These are phyloP conservation scores for Lunasporangiospora selenospora DNA, from an alignment of 192 early-diverging fungal genomes.

Conservation along the genomic window DNA sequence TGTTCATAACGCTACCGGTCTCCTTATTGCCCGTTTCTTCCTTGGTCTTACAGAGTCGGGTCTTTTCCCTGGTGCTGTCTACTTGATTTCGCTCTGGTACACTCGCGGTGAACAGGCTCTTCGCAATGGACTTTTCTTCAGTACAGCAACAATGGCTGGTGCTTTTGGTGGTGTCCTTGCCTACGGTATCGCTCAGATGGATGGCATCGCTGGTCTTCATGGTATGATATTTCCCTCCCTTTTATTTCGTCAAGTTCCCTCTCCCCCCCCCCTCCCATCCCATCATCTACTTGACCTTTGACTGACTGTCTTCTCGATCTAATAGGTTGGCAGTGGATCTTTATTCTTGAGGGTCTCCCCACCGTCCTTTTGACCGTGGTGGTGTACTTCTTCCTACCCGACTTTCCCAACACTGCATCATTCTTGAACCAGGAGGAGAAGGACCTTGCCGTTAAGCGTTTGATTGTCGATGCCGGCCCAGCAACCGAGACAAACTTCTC, in stretches of 20 bases:
- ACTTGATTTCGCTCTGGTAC: conserved; percentile 65
- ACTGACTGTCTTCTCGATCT: not conserved
- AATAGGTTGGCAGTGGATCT: conserved; percentile 67
- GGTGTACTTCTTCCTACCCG: conserved; percentile 54
- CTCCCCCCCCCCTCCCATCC: no score
- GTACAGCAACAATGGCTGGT: conserved; percentile 58
- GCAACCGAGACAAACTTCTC: conserved; percentile 55
- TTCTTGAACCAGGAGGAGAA: conserved; percentile 56
- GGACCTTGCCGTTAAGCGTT: conserved; percentile 48
- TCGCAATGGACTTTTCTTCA: conserved; percentile 62
- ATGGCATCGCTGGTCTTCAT: conserved; percentile 55
- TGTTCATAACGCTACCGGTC: conserved; percentile 40
- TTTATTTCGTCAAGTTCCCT: not conserved
- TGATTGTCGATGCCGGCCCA: conserved; percentile 55
- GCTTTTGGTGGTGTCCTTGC: conserved; percentile 71
- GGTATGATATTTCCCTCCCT: conserved; percentile 7
- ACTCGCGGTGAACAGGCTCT: conserved; percentile 59
- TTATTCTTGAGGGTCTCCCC: conserved; percentile 68
- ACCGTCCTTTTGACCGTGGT: conserved; percentile 47
- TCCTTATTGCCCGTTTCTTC: conserved; percentile 64
- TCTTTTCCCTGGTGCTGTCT: conserved; percentile 64
- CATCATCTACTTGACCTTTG: not conserved
- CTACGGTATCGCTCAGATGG: conserved; percentile 67
- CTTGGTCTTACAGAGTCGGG: conserved; percentile 65
- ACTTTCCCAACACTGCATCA: conserved; percentile 54